A percentile compares a stretch with the other conserved stretches of the same genome.
phyloP scores from a whole-genome alignment of 345 rosid genomes.

The Lepidium sativum region DNA sequence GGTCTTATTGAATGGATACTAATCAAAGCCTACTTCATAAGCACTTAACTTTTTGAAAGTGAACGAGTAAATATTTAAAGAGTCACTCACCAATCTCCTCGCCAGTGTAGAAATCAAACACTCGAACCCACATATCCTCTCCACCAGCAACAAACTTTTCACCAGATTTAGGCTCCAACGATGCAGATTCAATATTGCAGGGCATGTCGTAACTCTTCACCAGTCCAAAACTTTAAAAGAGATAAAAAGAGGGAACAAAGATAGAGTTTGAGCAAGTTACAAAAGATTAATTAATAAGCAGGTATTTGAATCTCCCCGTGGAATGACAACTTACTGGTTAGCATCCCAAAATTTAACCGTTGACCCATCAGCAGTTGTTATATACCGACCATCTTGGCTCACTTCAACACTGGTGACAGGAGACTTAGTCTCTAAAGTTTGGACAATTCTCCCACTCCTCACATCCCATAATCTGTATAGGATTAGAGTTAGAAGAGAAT shows the following conservation, averaged over 20 bases:
- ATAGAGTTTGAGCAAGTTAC: not conserved
- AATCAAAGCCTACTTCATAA: not conserved
- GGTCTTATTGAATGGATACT: not conserved
- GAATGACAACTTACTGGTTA: constrained; percentile 66
- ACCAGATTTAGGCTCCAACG: constrained; percentile 72
- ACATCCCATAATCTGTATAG: constrained; percentile 80
- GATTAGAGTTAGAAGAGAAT: not conserved
- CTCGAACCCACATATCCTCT: constrained; percentile 85
- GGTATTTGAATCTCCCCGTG: not conserved
- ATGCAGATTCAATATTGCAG: constrained; percentile 65
- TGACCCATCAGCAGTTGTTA: constrained; percentile 86
- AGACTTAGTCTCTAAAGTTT: constrained; percentile 77
- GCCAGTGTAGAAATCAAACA: constrained; percentile 75
- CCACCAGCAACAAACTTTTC: constrained; percentile 84
- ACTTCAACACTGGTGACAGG: constrained; percentile 96
- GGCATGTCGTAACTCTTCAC: constrained; percentile 92
- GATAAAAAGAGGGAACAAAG: not conserved
- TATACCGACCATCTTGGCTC: constrained; percentile 92
- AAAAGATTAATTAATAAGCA: not conserved
- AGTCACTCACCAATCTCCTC: constrained; percentile 45
- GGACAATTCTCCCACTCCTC: constrained; percentile 79
- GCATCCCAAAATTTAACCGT: constrained; percentile 97
- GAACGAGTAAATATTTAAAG: not conserved
- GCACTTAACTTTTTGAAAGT: not conserved
- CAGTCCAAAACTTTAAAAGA: constrained; percentile 50